Base-by-base conservation (phyloP, 2,329 filamentous ascomycete genomes). In the Aspergillus ruber region DNA sequence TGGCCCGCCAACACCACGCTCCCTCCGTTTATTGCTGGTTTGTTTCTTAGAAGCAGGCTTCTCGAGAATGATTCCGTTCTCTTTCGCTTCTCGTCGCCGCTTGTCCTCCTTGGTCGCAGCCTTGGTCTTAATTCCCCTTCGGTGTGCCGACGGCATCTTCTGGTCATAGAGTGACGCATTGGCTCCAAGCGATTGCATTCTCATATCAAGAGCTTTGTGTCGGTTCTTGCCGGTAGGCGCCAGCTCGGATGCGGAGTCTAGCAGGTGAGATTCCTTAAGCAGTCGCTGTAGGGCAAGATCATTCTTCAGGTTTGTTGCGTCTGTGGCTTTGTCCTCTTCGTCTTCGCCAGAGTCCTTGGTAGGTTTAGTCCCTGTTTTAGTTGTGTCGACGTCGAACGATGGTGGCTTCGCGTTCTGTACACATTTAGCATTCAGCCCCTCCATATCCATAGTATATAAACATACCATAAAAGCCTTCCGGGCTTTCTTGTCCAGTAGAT, bases 41-140 rank as follows among this genome's bases (percentile, higher is more conserved):
- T 59, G 61, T 45, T 63, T 65, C 55, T 71, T 75, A 18, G 50
- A 55, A 8, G 56, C 53, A n/a, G 66, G 64, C 32, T 73, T 73
- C 74, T 97, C 93, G 29, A 97, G 73, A 43, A 97, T 83, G 57
- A 97, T 84, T 5, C 91, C 93, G 59, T 91, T 95, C 75, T 97
- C 91, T 61, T 78, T 82, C 2, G 93, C 93, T 66, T 95, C 88
- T 36, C 75, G 76, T 33, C 91, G 76, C 44, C 91, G 74, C 72
- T 79, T 86, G 10, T 78, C 72, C 66, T 96, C 90, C 50, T 80
- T 81, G 23, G 74, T 69, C 1, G 66, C 74, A 18, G 80, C 80
- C 45, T 90, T 88, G 1, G 79, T 78, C 13, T 74, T 73, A 50
- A 97, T 96, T n/a, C 91, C 90, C 69, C 86, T 89, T 50, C 90